Evolutionary conservation across 106 monocot genomes (phyloP), one percentile per base, ranked within the genome.

Genomic region (Phalaenopsis equestris): DNA sequence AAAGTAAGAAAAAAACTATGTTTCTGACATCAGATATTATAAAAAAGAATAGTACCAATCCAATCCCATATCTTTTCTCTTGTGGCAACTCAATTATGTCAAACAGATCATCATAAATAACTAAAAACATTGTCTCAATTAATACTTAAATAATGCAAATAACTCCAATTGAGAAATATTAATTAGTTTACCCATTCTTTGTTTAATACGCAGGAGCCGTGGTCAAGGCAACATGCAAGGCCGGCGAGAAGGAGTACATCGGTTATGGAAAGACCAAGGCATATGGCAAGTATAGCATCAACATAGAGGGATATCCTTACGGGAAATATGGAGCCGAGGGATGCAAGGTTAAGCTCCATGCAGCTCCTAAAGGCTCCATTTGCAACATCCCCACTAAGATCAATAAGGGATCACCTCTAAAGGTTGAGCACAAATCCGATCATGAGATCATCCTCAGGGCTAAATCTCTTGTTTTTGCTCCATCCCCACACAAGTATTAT

Each of bases 191-290:
- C 12, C 12, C n/a, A 70, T 39, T 38, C 37, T 74, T 74, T 18
- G 8, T 16, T 76, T 76, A 30, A 49, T 76, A 30, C 10, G 14
- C 85, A 91, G 91, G 91, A 39, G 91, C 88, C 0, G 49, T 82
- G 0, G 88, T 91, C 82, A 91, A 91, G 79, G 86, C 88, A 79
- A 88, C 84, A 56, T 91, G 91, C 81, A 79, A 7, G 57, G 87
- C 74, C 14, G 87, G 81, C 3, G 21, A 72, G 58, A 77, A 84
- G 80, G 65, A 81, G 7, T 81, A 79, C 41, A 76, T 85, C 2
- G 84, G 82, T 2, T 91, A 82, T 30, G 91, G 91, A 5, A 78
- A 75, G 56, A 88, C 86, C 4, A 83, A 81, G 42, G 46, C 17
- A 47, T 48, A 86, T 37, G 91, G 91, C 24, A 84, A 83, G 43